These are phyloP conservation scores for Urtica urens DNA, from an alignment of 306 rosid species.

Conservation along the genomic window DNA sequence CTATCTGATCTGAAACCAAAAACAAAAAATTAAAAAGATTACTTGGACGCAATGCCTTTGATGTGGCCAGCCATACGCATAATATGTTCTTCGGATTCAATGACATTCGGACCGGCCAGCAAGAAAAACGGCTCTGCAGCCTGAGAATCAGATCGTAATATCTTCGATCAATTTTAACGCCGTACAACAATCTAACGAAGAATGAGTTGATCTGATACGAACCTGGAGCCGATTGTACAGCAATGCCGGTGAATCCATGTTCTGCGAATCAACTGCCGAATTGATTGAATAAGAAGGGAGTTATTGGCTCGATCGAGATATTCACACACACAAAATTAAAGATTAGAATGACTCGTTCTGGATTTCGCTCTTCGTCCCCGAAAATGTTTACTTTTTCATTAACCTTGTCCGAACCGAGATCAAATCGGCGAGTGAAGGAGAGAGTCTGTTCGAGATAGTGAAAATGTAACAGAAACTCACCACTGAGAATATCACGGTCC, in stretches of 20 bases:
- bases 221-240: conserved; percentile 44
- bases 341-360: too few relatives aligned
- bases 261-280: too few relatives aligned
- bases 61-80: conserved; percentile 69
- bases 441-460: too few relatives aligned
- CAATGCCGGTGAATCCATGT: conserved; percentile 29
- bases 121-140: conserved; percentile 77
- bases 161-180: neutral
- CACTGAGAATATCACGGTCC: too few relatives aligned
- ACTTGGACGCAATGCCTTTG: conserved; percentile 61
- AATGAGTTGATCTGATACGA: conserved; percentile 11
- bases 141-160: conserved; percentile 16
- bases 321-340: too few relatives aligned
- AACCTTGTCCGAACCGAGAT: too few relatives aligned
- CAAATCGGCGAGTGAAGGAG: too few relatives aligned
- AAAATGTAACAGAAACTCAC: too few relatives aligned
- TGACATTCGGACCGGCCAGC: conserved; percentile 92
- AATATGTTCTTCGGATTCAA: conserved; percentile 84
- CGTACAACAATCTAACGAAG: neutral
- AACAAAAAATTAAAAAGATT: neutral
- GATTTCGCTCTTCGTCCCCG: too few relatives aligned
- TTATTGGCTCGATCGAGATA: too few relatives aligned
- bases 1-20: neutral
- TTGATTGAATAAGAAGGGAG: too few relatives aligned
- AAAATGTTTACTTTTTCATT: too few relatives aligned